These are phyloP conservation scores for Heracleum sosnowskyi DNA, from an alignment of 129 eudicot species.

Conservation along the genomic window DNA sequence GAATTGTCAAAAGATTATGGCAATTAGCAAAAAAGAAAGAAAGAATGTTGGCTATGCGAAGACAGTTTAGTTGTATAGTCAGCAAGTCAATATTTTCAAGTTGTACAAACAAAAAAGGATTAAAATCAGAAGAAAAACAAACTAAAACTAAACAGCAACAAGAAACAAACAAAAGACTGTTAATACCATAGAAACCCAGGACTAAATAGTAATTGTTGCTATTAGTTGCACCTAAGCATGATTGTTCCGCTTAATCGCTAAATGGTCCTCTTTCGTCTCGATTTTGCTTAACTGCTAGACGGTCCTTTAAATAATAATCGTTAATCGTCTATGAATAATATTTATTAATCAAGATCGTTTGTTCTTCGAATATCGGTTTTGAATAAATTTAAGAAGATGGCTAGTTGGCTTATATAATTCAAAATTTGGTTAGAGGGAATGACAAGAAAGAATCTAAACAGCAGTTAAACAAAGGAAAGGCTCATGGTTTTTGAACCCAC, in stretches of 20 bases:
- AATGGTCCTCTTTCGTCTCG: neutral
- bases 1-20: neutral
- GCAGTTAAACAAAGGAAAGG: neutral
- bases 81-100: neutral
- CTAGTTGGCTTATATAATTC: neutral
- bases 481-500: neutral
- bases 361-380: no score
- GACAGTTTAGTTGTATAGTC: constrained; percentile 2
- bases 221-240: neutral
- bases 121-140: neutral
- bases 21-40: neutral
- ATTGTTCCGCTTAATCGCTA: neutral
- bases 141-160: neutral
- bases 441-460: neutral
- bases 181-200: neutral
- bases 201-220: neutral
- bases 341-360: no score
- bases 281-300: neutral
- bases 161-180: neutral
- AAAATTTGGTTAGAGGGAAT: neutral
- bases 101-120: neutral
- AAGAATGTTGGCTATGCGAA: neutral
- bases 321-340: no score
- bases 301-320: no score
- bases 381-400: neutral